Base-by-base conservation (phyloP, 192 early-diverging fungal genomes). In the Backusella luteola region DNA sequence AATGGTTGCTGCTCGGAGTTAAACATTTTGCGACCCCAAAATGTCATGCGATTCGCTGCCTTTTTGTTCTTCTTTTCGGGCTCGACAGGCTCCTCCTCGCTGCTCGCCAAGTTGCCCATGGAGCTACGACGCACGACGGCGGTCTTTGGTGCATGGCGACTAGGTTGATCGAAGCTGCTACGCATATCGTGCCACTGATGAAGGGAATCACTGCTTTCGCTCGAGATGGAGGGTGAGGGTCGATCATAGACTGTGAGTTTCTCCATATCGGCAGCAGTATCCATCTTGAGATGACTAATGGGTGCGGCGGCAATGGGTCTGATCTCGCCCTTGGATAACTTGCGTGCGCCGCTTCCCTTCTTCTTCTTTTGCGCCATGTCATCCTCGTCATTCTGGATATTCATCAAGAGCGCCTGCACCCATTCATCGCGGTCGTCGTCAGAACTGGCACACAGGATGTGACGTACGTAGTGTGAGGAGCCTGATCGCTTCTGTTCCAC, bases 401-500 rank as follows among this genome's bases (percentile, higher is more conserved):
- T 82, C 34, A 84, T 73, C 49, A 84, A 41, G 66, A 97, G 74
- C 1, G 91, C 90, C 67, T 90, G 87, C 2, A 99, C 92, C 97
- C 97, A 99, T 44, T 93, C 92, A 82, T 97, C 96, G 39, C 96
- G 87, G 73, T 99, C 97, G 49, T 86, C 78, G 74, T 97, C 96
- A 23, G 90, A 93, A n/a, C 95, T 95, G 12, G 96, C 95, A 81
- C 93, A 96, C 23, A 99, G 89, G 35, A 97, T 91, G 74, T 97
- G 96, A 4, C 92, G 80, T 29, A 71, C 70, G n/a, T 71, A 71
- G 39, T 77, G 76, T 4, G 73, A 66, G 3, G 73, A 74, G 26
- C 69, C 69, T 9, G 86, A 80, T 68, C 92, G 93, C 66, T 82
- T 82, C 67, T 90, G 91, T 77, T 98, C 96, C 68, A 93, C 86